Conservation (phyloP, 805 yeast genomes). For the Myxozyma vanderwaltii region DNA sequence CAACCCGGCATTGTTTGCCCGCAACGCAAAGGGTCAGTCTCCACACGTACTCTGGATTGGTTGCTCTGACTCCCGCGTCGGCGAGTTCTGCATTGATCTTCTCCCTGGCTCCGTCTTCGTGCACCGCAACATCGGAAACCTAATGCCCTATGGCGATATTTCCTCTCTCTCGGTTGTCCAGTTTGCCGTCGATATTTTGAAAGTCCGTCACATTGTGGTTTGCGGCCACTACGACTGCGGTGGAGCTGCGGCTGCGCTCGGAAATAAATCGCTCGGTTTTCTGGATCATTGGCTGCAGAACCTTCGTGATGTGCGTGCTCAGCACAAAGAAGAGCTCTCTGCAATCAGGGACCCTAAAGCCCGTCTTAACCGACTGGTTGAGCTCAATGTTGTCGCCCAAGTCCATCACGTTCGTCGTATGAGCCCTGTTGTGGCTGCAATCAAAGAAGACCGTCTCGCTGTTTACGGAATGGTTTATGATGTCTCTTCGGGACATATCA, state of each 20-base stretch:
- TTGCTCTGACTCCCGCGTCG: conserved; percentile 88
- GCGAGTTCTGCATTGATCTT: conserved; percentile 74
- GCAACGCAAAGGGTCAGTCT: conserved; percentile 78
- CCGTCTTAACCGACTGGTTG: conserved; percentile 65
- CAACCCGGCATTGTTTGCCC: conserved; percentile 60
- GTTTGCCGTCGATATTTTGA: conserved; percentile 81
- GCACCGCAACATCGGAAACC: conserved; percentile 84
- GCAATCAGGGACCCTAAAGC: conserved; percentile 53
- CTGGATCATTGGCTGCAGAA: conserved; percentile 72
- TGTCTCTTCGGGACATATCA: conserved; percentile 71
- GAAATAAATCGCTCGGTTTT: conserved; percentile 63
- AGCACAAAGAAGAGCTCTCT: conserved; percentile 54
- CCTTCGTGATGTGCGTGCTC: conserved; percentile 67
- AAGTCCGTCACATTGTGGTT: conserved; percentile 76
- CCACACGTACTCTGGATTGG: conserved; percentile 96
- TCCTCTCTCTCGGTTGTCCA: conserved; percentile 78
- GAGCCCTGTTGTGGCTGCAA: conserved; percentile 68
- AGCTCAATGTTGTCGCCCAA: conserved; percentile 74
- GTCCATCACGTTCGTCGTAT: conserved; percentile 63
- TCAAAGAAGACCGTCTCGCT: conserved; percentile 62
- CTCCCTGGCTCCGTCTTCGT: conserved; percentile 90
- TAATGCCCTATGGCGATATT: conserved; percentile 66
- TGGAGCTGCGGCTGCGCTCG: conserved; percentile 80
- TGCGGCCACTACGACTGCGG: conserved; percentile 98
- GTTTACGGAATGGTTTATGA: conserved; percentile 85